Conservation (phyloP, 2,329 filamentous ascomycete species). For the Trichoderma sp. region DNA sequence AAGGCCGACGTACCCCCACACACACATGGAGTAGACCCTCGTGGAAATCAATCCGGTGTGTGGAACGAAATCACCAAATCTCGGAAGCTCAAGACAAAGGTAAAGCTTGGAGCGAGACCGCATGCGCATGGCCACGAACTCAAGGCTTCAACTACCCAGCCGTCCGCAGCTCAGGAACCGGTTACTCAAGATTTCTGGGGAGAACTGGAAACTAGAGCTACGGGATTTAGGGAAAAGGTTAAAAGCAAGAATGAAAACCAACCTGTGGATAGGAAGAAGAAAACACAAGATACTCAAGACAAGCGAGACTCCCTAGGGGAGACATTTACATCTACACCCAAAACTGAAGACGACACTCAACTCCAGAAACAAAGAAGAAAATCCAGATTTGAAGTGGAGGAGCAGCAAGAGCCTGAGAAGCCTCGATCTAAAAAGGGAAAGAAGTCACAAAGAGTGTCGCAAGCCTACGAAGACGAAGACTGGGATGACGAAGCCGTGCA, state of each 20-base stretch:
- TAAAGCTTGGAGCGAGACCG: conserved; percentile 8
- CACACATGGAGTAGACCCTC: conserved; percentile 13
- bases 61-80: conserved; percentile 24
- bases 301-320: not conserved
- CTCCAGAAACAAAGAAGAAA: conserved; percentile 28
- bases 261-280: not conserved
- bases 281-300: not conserved
- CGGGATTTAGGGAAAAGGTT: conserved; percentile 19
- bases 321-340: not conserved
- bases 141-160: not conserved
- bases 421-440: conserved; percentile 29
- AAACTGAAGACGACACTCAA: conserved; percentile 13
- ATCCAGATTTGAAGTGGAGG: conserved; percentile 33
- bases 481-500: conserved; percentile 40
- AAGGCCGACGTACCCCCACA: conserved; percentile 21
- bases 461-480: conserved; percentile 32
- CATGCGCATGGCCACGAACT: not conserved
- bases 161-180: not conserved
- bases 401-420: conserved; percentile 23
- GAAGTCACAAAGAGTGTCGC: conserved; percentile 24
- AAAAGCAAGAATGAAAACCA: conserved; percentile 2
- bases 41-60: conserved; percentile 22
- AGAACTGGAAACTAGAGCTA: conserved; percentile 27
- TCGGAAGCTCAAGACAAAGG: not conserved
- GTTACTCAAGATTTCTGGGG: conserved; percentile 28